Percentiles rank a stretch among this genome's conserved stretches.
Evolutionary conservation across 345 rosid genomes (phyloP).

Genomic region (Balakata baccata): DNA sequence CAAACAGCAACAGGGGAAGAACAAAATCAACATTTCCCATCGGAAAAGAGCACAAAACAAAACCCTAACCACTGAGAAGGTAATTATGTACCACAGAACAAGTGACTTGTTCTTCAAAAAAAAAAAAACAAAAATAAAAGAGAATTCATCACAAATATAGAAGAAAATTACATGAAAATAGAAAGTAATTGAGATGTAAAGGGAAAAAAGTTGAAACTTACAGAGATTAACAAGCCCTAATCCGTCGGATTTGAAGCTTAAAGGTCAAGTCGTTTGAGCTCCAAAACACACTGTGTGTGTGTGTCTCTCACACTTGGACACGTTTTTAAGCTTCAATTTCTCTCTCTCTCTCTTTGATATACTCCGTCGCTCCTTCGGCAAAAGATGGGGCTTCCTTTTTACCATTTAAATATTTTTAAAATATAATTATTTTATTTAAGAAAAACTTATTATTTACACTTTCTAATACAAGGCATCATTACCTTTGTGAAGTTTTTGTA

Average conservation of each 20-base stretch:
- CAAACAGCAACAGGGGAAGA: not conserved
- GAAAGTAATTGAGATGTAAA: not conserved
- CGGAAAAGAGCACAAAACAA: not conserved
- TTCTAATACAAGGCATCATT: too few relatives aligned
- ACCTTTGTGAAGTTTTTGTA: too few relatives aligned
- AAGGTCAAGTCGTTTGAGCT: conserved; percentile 7
- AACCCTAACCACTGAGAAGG: conserved; percentile 9
- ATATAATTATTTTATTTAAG: too few relatives aligned
- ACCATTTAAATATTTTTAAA: too few relatives aligned
- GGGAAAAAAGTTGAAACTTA: conserved; percentile 11
- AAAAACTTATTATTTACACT: too few relatives aligned
- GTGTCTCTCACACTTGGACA: not conserved
- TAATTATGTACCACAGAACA: not conserved
- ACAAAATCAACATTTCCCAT: not conserved
- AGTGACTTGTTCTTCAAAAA: not conserved
- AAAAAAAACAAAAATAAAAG: not conserved
- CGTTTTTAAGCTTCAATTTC: conserved; percentile 3
- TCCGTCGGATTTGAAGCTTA: not conserved
- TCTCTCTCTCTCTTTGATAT: too few relatives aligned
- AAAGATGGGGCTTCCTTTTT: too few relatives aligned
- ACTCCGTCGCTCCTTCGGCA: too few relatives aligned
- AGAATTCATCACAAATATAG: not conserved
- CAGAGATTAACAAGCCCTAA: conserved; percentile 27
- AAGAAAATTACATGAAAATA: not conserved
- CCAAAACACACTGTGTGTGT: not conserved